phyloP scores from a whole-genome alignment of 345 rosid species.

The Gossypium bickii region DNA sequence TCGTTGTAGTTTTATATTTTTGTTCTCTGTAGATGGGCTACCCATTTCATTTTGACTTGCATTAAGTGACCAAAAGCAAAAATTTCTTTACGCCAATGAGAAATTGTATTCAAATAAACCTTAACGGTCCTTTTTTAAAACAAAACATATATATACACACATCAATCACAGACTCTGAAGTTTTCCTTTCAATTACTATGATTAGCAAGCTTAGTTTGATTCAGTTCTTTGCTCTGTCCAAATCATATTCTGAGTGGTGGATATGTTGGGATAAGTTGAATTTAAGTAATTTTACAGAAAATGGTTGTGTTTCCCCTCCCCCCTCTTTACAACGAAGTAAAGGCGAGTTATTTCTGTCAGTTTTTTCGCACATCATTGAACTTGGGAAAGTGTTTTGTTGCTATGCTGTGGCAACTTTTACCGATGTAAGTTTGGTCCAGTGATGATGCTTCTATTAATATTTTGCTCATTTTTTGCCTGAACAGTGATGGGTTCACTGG shows the following conservation, averaged over 20 bases:
- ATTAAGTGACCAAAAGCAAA: neutral
- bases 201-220: neutral
- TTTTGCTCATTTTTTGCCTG: slow-evolving; percentile 17
- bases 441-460: neutral
- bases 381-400: neutral
- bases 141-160: no score
- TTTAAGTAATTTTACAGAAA: slow-evolving; percentile 1
- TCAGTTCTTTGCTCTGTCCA: neutral
- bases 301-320: neutral
- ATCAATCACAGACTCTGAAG: neutral
- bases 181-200: neutral
- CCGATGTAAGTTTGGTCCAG: neutral
- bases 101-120: neutral
- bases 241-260: neutral
- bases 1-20: neutral
- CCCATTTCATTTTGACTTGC: neutral
- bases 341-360: neutral
- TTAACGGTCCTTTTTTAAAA: neutral
- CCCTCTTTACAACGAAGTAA: neutral
- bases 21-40: neutral
- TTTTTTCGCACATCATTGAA: neutral
- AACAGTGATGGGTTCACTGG: slow-evolving; percentile 89
- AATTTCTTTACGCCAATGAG: neutral
- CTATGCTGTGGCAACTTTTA: neutral
- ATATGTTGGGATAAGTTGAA: neutral